Conservation (phyloP, 2,329 filamentous ascomycete species). For the Fusarium tuaranense region DNA sequence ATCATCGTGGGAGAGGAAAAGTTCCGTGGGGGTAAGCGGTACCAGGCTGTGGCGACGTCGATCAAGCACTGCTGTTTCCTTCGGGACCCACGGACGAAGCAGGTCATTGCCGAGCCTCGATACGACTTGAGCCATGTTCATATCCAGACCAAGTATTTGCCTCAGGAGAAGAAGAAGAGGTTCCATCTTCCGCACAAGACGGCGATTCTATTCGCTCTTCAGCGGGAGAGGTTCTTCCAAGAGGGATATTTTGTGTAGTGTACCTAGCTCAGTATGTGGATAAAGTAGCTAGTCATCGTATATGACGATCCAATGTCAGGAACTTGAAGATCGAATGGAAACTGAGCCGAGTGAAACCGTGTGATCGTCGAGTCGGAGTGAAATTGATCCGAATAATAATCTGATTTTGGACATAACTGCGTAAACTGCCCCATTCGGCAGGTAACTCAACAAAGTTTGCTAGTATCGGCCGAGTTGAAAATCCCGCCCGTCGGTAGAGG, state of each 20-base stretch:
- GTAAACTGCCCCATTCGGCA: neutral
- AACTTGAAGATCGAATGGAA: neutral
- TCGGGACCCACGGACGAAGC: conserved; percentile 43
- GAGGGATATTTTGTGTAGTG: conserved; percentile 39
- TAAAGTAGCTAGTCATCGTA: neutral
- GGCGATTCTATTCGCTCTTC: conserved; percentile 42
- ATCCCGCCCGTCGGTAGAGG: neutral
- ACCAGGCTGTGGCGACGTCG: conserved; percentile 43
- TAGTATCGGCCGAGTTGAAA: neutral
- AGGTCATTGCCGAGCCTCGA: conserved; percentile 42
- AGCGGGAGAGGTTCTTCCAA: conserved; percentile 45
- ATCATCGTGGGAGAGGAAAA: conserved; percentile 43
- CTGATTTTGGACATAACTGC: neutral
- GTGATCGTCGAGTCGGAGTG: neutral
- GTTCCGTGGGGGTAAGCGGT: conserved; percentile 43
- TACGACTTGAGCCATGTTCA: conserved; percentile 38
- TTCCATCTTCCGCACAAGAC: conserved; percentile 47
- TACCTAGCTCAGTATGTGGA: neutral
- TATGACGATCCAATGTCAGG: neutral
- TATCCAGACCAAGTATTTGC: conserved; percentile 42
- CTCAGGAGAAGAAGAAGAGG: conserved; percentile 45
- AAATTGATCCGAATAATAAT: neutral
- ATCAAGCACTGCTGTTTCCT: conserved; percentile 46
- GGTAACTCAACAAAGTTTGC: neutral
- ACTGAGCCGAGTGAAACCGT: neutral